phyloP scores from a whole-genome alignment of 371 early-diverging fungal genomes.

The Chytridium lagenaria region DNA sequence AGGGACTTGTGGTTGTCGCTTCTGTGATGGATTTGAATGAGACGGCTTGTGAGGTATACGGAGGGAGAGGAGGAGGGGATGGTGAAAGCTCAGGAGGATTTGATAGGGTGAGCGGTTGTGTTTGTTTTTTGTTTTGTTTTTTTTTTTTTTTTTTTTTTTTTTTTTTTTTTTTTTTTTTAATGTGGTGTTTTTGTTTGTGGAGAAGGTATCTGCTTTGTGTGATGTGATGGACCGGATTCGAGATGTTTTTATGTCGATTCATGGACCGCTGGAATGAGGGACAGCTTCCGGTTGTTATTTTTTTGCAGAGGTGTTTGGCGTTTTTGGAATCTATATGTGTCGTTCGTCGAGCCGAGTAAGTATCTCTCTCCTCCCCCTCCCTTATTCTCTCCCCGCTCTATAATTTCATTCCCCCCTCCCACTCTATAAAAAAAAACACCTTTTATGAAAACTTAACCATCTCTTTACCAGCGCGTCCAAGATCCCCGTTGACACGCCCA shows the following conservation, averaged over 20 bases:
- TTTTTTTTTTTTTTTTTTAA: background rate
- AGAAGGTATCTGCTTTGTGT: background rate
- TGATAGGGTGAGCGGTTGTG: background rate
- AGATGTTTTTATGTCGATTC: conserved; percentile 12
- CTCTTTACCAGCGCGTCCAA: too few species aligned
- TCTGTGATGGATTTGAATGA: conserved; percentile 9
- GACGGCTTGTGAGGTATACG: background rate
- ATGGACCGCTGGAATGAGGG: conserved; percentile 10
- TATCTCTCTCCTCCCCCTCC: background rate
- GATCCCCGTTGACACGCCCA: too few species aligned
- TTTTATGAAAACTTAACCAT: too few species aligned
- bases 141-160: background rate
- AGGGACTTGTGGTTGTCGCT: background rate
- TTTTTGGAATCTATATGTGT: conserved; percentile 13
- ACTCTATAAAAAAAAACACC: too few species aligned
- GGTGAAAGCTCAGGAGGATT: conserved; percentile 1
- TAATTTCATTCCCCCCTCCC: too few species aligned
- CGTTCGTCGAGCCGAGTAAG: background rate
- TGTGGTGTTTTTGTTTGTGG: background rate
- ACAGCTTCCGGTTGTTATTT: background rate
- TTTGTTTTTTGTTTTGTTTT: background rate
- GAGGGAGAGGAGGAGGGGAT: background rate
- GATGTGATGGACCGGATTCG: conserved; percentile 7
- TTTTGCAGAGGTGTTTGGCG: conserved; percentile 15
- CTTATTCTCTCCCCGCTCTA: background rate